Conservation (phyloP, 257 asterid genomes). For the Lithospermum erythrorhizon region DNA sequence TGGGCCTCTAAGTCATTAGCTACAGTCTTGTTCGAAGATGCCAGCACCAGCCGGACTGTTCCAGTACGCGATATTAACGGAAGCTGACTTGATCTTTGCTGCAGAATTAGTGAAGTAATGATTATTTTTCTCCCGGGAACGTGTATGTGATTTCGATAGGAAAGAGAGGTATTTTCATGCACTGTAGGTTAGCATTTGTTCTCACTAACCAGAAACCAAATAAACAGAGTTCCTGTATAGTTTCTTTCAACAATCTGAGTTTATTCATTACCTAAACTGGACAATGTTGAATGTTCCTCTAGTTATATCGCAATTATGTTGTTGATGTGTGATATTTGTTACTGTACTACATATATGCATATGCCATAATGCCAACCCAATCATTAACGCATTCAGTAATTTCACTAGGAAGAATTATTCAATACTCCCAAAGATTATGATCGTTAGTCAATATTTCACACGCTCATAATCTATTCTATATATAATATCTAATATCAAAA, state of each 20-base stretch:
- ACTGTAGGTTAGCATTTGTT: constrained; percentile 30
- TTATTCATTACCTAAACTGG: not conserved
- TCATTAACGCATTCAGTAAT: too few species aligned
- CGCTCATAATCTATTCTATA: too few species aligned
- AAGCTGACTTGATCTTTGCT: constrained; percentile 8
- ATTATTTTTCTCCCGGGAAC: not conserved
- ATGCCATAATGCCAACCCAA: too few species aligned
- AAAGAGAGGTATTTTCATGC: constrained; percentile 17
- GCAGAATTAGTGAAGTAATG: not conserved
- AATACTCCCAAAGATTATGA: too few species aligned
- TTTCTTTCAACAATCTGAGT: not conserved
- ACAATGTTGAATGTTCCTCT: not conserved
- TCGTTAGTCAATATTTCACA: too few species aligned
- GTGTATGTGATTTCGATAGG: not conserved
- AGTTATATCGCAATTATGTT: too few species aligned
- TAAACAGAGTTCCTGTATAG: constrained; percentile 11
- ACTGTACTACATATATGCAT: too few species aligned
- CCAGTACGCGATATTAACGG: constrained; percentile 23
- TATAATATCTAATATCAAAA: too few species aligned
- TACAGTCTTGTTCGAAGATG: constrained; percentile 63
- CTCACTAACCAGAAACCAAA: constrained; percentile 3
- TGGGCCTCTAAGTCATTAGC: constrained; percentile 86
- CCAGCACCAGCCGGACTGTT: constrained; percentile 38
- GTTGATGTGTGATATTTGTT: too few species aligned
- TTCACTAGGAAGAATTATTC: too few species aligned